Percentiles rank a stretch among this genome's conserved stretches.
Conservation (phyloP, 2,329 filamentous ascomycete genomes). For the Colletotrichum euphorbiae region DNA sequence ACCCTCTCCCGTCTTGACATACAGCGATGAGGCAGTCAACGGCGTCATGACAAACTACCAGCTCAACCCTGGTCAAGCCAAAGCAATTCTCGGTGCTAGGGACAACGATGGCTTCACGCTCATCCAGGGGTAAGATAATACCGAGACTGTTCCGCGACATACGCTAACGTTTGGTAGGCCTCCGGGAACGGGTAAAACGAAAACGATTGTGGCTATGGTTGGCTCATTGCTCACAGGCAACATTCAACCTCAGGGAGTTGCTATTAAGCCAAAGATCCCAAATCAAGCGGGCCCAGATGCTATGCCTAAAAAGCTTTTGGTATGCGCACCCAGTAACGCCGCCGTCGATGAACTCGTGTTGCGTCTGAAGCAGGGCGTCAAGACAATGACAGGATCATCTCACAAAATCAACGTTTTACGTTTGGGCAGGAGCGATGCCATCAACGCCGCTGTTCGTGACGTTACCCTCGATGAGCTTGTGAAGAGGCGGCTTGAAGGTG, state of each 20-base stretch:
- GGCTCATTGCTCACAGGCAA: conserved; percentile 80
- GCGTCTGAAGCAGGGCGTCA: conserved; percentile 88
- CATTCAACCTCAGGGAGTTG: conserved; percentile 55
- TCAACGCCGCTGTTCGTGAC: conserved; percentile 88
- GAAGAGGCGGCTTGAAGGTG: conserved; percentile 74
- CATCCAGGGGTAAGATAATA: conserved; percentile 78
- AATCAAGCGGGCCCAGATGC: conserved; percentile 49
- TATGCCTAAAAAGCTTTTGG: conserved; percentile 83
- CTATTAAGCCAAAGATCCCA: conserved; percentile 48
- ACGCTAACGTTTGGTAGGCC: conserved; percentile 66
- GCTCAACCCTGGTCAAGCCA: conserved; percentile 89
- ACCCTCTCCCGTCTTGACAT: conserved; percentile 88
- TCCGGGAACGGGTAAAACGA: conserved; percentile 97
- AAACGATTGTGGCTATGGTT: conserved; percentile 97
- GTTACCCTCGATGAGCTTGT: conserved; percentile 95
- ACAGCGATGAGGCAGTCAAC: conserved; percentile 78
- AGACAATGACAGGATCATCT: conserved; percentile 76
- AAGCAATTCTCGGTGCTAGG: conserved; percentile 89
- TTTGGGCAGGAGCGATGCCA: conserved; percentile 89
- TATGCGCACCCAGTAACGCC: conserved; percentile 98
- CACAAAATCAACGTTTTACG: conserved; percentile 89
- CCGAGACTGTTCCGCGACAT: conserved; percentile 28
- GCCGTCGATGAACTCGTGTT: conserved; percentile 96
- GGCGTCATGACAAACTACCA: conserved; percentile 80
- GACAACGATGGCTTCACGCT: conserved; percentile 98